Conservation (phyloP, 441 rosid genomes). For the Theobroma grandiflorum region DNA sequence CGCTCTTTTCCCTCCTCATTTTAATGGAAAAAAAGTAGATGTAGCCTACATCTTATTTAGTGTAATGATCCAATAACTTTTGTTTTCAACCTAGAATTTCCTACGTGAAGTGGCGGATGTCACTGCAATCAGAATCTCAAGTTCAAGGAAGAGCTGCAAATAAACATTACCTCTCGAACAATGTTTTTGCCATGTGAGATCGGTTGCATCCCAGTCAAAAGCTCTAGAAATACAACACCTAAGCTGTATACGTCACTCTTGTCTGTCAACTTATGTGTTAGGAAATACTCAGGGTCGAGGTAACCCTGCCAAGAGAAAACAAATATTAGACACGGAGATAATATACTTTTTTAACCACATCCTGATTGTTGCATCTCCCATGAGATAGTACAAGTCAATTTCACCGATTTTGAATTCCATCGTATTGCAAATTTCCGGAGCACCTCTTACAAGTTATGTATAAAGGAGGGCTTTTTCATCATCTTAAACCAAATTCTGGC, state of each 20-base stretch:
- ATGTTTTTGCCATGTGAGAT: constrained; percentile 96
- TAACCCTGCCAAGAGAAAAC: constrained; percentile 75
- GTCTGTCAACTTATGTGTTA: constrained; percentile 93
- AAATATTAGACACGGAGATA: constrained; percentile 15
- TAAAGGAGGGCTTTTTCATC: constrained; percentile 5
- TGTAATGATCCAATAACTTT: background rate
- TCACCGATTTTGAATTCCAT: background rate
- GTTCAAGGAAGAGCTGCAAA: background rate
- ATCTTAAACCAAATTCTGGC: constrained; percentile 9
- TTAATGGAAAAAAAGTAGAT: constrained; percentile 14
- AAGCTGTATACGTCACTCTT: constrained; percentile 98
- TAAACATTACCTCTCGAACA: constrained; percentile 80
- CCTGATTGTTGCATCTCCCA: background rate
- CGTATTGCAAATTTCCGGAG: background rate
- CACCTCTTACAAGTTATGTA: background rate
- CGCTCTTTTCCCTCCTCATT: background rate
- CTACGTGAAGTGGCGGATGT: background rate
- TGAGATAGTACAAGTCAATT: background rate
- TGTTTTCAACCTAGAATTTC: background rate
- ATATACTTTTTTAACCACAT: background rate
- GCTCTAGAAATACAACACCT: constrained; percentile 94
- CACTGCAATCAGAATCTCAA: background rate
- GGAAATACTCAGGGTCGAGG: constrained; percentile 96
- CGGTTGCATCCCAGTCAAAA: constrained; percentile 93
- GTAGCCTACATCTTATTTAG: constrained; percentile 6